Conservation (phyloP, 2,329 filamentous ascomycete genomes). For the Biscogniauxia mediterranea region DNA sequence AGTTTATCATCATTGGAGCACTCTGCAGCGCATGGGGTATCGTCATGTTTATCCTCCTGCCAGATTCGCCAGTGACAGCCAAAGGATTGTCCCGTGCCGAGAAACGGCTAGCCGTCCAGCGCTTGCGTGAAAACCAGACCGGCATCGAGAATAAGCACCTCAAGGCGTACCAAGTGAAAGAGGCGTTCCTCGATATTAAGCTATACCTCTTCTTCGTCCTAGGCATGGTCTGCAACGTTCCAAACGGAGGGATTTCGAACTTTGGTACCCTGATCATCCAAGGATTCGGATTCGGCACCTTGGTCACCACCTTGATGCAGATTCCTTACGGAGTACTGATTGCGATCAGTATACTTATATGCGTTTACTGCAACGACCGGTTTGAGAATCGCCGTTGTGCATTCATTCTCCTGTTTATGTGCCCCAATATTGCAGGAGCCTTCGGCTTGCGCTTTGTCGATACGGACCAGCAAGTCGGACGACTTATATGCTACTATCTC, state of each 20-base stretch:
- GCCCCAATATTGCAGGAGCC: conserved; percentile 51
- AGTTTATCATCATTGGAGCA: conserved; percentile 42
- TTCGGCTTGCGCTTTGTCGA: conserved; percentile 52
- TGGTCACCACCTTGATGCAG: conserved; percentile 53
- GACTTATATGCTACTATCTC: conserved; percentile 54
- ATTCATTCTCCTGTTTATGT: conserved; percentile 47
- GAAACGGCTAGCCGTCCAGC: conserved; percentile 37
- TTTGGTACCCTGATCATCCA: conserved; percentile 60
- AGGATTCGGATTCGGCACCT: conserved; percentile 52
- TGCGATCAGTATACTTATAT: conserved; percentile 20
- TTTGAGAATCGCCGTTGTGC: conserved; percentile 24
- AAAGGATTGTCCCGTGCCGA: conserved; percentile 45
- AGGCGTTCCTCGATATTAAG: conserved; percentile 43
- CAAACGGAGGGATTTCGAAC: conserved; percentile 57
- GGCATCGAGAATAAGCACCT: conserved; percentile 37
- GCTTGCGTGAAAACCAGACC: conserved; percentile 38
- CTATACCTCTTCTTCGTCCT: conserved; percentile 52
- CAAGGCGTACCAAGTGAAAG: conserved; percentile 38
- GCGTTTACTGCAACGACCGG: conserved; percentile 23
- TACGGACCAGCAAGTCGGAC: conserved; percentile 41
- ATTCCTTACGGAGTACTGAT: conserved; percentile 38
- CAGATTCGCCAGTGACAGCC: conserved; percentile 51
- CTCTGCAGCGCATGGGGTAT: conserved; percentile 35
- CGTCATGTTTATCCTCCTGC: conserved; percentile 41
- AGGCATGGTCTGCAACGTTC: conserved; percentile 48